These are phyloP conservation scores for Boletus subcaerulescens DNA, from an alignment of 768 basidiomycete genomes.

Conservation along the genomic window DNA sequence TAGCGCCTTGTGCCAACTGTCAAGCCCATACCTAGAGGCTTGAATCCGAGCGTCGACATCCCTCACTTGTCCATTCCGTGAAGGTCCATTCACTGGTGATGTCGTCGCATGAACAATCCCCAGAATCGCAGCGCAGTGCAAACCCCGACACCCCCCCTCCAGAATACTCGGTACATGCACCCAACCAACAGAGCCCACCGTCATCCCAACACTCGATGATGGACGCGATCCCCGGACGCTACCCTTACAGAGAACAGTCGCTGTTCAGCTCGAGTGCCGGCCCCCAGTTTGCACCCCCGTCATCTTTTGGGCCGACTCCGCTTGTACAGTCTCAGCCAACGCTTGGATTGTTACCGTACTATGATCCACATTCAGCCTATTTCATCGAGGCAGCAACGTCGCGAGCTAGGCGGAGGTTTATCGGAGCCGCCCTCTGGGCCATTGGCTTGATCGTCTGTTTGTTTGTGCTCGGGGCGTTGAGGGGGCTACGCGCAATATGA, in stretches of 20 bases:
- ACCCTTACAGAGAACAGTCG: conserved; percentile 13
- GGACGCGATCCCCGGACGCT: conserved; percentile 12
- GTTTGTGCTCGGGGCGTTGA: conserved; percentile 27
- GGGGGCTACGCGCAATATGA: conserved; percentile 7
- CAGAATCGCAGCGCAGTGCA: conserved; percentile 15
- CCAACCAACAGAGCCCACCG: conserved; percentile 9
- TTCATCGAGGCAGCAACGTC: conserved; percentile 35
- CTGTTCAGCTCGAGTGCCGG: conserved; percentile 14
- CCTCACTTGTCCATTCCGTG: neutral
- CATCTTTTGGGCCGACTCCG: conserved; percentile 40
- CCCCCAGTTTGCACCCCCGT: conserved; percentile 17
- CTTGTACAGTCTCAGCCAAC: conserved; percentile 34
- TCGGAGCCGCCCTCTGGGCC: conserved; percentile 40
- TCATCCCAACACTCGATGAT: conserved; percentile 19
- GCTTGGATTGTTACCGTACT: conserved; percentile 37
- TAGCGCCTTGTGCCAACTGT: neutral
- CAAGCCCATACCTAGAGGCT: neutral
- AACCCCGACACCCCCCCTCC: conserved; percentile 32
- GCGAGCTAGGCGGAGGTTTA: conserved; percentile 44
- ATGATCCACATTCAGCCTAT: conserved; percentile 42
- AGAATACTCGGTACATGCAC: conserved; percentile 23
- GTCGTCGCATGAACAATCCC: conserved; percentile 11
- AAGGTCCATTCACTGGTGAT: conserved; percentile 2
- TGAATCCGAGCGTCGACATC: neutral
- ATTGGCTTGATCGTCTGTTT: conserved; percentile 31